Base-by-base conservation (phyloP, 805 yeast species). In the Scheffersomyces spartinae region DNA sequence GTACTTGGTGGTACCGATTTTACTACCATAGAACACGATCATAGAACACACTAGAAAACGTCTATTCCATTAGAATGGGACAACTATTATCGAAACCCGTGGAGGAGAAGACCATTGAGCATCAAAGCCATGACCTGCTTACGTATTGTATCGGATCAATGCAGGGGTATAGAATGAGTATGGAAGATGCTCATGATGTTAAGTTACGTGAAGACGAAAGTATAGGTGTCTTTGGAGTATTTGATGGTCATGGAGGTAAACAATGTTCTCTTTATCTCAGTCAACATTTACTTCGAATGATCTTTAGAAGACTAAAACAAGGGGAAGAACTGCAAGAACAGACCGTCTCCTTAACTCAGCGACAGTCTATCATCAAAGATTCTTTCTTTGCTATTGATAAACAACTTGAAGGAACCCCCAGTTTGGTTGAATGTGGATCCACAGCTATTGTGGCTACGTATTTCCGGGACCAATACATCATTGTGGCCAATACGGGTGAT, bases 221-320 rank as follows among this genome's bases (percentile, higher is more conserved):
- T 8, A 34, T 55, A 15, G 55, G 68, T 2, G 61, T 79, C 3
- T 77, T 74, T 45, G 84, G 78, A 0, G 79, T 80, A 2, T 80
- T 76, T 48, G 93, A 80, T 48, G 93, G 93, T 2, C 93, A 80
- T 46, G 93, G 93, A 2, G 86, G 88, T 9, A 58, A 65, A 5
- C 64, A 65, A 14, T 64, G 79, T 13, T 73, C 86, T 2, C 61
- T 60, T 18, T 68, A 55, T 33, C 48, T 79, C 4, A 60, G 73
- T 21, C 56, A 56, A 13, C 42, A 44, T 13, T 49, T 73, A 13
- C 62, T 64, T 4, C 38, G 38, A 13, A 28, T 39, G 17, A 47
- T 65, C n/a, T 55, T 60, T 35, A 39, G 39, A 20, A 24, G 32
- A 10, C 27, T 62, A n/a, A n/a, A n/a, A n/a, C n/a, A n/a, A n/a